Evolutionary conservation across 2,329 filamentous ascomycete genomes (phyloP).

Genomic region (Sordariomycetes sp.): DNA sequence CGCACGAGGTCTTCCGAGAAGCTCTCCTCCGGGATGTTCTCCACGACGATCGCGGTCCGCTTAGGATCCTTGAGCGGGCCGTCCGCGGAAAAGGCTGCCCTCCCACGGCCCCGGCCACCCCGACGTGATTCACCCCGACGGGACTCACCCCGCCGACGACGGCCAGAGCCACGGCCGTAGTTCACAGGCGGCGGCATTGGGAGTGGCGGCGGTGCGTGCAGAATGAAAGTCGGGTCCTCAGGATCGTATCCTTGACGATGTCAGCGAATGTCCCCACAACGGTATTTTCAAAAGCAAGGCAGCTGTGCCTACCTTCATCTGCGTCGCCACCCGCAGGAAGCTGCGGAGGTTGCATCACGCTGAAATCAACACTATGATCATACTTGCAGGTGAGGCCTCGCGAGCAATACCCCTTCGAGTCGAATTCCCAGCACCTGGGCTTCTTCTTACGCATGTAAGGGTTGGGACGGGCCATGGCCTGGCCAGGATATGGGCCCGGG

Average conservation of each 20-base stretch:
- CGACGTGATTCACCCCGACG: constrained; percentile 19
- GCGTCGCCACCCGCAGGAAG: constrained; percentile 36
- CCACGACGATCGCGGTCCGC: constrained; percentile 62
- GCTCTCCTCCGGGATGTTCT: constrained; percentile 65
- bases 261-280: background rate
- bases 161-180: constrained; percentile 8
- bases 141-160: constrained; percentile 22
- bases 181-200: constrained; percentile 12
- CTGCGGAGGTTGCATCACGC: constrained; percentile 30
- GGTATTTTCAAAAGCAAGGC: background rate
- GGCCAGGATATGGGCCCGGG: background rate
- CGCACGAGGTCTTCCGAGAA: constrained; percentile 56
- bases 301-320: constrained; percentile 15
- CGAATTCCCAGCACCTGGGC: constrained; percentile 57
- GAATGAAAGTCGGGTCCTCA: constrained; percentile 15
- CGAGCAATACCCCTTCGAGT: constrained; percentile 62
- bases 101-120: constrained; percentile 19
- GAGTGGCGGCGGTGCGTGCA: constrained; percentile 10
- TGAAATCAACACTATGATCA: constrained; percentile 43
- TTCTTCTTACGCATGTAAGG: constrained; percentile 20
- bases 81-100: constrained; percentile 52
- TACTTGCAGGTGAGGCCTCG: constrained; percentile 57
- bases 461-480: background rate
- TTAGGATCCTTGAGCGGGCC: constrained; percentile 52
- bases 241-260: constrained; percentile 20